Evolutionary conservation across 805 yeast species (phyloP).

Genomic region (Candida pseudoglaebosa): DNA sequence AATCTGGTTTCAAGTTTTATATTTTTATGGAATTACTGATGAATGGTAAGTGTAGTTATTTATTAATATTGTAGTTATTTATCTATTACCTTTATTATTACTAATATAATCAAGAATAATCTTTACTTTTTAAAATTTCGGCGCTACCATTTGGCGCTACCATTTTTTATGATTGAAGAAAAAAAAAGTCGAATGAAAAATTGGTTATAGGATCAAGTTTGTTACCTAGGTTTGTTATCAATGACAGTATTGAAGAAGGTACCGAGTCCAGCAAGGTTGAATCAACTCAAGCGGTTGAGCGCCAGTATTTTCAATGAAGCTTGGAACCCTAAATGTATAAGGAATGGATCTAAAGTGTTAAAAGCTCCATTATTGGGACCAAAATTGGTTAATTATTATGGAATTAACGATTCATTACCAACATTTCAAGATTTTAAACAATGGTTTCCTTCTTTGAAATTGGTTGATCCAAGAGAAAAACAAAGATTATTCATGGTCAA

Average conservation of each 20-base stretch:
- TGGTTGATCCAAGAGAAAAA: conserved; percentile 65
- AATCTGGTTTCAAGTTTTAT: neutral
- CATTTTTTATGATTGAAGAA: neutral
- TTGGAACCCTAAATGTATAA: conserved; percentile 59
- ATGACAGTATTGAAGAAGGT: conserved; percentile 30
- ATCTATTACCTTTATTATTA: too few relatives aligned
- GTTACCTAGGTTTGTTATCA: too few relatives aligned
- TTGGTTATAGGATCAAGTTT: neutral
- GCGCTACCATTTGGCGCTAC: neutral
- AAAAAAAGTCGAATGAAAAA: neutral
- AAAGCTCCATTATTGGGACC: conserved; percentile 70
- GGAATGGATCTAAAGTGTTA: conserved; percentile 73
- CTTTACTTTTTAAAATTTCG: neutral
- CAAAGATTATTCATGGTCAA: conserved; percentile 63
- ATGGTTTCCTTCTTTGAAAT: conserved; percentile 47
- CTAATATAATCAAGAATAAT: too few relatives aligned
- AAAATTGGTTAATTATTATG: conserved; percentile 65
- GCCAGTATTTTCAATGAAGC: conserved; percentile 66
- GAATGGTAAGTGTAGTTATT: too few relatives aligned
- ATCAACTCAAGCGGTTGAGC: conserved; percentile 54
- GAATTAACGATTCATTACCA: conserved; percentile 61
- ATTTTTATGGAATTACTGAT: too few relatives aligned
- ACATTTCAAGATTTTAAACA: conserved; percentile 56
- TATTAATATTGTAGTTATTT: too few relatives aligned
- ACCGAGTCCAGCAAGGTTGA: conserved; percentile 46